Evolutionary conservation across 805 yeast species (phyloP).

Genomic region (Saccharomycopsis amapae): DNA sequence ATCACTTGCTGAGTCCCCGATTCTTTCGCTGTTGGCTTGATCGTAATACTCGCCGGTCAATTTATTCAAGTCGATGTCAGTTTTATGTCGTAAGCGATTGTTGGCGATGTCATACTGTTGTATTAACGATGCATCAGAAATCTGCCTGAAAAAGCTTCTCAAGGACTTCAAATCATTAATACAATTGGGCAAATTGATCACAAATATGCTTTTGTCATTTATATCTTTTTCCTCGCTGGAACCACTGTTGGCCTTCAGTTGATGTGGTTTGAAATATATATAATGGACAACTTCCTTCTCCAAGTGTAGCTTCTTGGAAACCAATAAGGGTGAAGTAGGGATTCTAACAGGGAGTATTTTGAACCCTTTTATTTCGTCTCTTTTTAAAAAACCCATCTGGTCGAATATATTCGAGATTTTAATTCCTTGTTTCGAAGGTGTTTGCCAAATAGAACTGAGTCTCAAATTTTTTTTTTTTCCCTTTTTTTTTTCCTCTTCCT

Average conservation of each 20-base stretch:
- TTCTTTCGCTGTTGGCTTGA: constrained; percentile 36
- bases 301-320: constrained; percentile 16
- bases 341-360: constrained; percentile 42
- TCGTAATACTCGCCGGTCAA: constrained; percentile 29
- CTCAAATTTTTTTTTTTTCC: too few relatives aligned
- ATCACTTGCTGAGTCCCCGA: constrained; percentile 35
- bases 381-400: constrained; percentile 2
- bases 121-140: constrained; percentile 60
- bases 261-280: constrained; percentile 60
- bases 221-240: constrained; percentile 34
- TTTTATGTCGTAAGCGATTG: not conserved
- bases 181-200: constrained; percentile 67
- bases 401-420: too few relatives aligned
- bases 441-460: too few relatives aligned
- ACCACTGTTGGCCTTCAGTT: constrained; percentile 16
- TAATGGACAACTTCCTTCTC: constrained; percentile 40
- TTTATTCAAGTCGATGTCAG: constrained; percentile 14
- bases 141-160: constrained; percentile 48
- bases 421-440: too few relatives aligned
- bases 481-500: too few relatives aligned
- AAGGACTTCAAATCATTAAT: constrained; percentile 42
- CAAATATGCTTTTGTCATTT: constrained; percentile 55
- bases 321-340: constrained; percentile 25
- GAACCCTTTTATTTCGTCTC: constrained; percentile 51
- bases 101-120: constrained; percentile 34